These are phyloP conservation scores for Talaromyces wortmannii DNA, from an alignment of 495 filamentous ascomycete genomes.

Conservation along the genomic window DNA sequence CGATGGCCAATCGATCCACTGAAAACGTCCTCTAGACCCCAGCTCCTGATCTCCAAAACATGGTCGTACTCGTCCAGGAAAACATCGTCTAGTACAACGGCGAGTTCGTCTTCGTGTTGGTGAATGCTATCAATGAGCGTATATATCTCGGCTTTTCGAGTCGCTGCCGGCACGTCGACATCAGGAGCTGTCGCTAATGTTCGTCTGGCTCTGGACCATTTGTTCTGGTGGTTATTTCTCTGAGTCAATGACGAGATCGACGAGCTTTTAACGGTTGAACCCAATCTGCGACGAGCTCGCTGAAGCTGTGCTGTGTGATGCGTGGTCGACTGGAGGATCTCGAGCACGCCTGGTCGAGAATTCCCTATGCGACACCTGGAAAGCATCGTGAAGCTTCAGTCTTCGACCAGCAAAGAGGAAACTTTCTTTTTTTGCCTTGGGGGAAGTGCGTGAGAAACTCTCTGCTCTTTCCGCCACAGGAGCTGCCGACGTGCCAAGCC, in stretches of 20 bases:
- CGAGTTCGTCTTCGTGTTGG: slow-evolving; percentile 26
- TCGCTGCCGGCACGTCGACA: background rate
- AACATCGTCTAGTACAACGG: slow-evolving; percentile 26
- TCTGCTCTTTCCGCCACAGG: background rate
- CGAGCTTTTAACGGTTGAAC: background rate
- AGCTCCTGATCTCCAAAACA: slow-evolving; percentile 13
- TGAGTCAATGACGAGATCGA: background rate
- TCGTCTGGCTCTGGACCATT: background rate
- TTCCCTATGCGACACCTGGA: background rate
- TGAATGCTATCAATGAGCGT: slow-evolving; percentile 31
- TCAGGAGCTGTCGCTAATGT: background rate
- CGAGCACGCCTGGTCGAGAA: background rate
- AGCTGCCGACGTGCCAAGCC: background rate
- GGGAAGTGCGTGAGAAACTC: too few species aligned
- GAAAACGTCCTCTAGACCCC: slow-evolving; percentile 13
- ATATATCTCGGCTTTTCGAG: slow-evolving; percentile 23
- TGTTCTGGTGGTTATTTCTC: background rate
- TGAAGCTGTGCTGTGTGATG: background rate
- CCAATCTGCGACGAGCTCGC: slow-evolving; percentile 1
- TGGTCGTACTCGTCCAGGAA: slow-evolving; percentile 18
- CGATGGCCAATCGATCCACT: slow-evolving; percentile 17
- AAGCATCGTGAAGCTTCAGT: background rate
- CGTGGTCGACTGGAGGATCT: background rate
- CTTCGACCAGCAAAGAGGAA: background rate
- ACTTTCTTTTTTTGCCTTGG: background rate